Percentiles rank a stretch among this genome's conserved stretches.
These are phyloP conservation scores for Lactarius psammicola DNA, from an alignment of 768 basidiomycete species.

Conservation along the genomic window DNA sequence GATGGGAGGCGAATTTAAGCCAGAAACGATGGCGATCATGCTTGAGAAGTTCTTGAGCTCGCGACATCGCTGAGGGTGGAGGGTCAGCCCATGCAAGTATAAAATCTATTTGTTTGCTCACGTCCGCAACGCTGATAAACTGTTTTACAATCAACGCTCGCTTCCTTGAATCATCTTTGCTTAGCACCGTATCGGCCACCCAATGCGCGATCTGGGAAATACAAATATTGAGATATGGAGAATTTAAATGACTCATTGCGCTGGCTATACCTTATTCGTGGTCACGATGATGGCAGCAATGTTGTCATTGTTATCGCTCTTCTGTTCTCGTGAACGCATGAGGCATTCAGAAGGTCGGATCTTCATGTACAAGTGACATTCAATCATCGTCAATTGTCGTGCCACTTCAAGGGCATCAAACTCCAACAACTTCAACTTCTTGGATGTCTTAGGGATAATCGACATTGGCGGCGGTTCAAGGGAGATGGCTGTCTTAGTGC, in stretches of 20 bases:
- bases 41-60: slow-evolving; percentile 90
- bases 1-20: slow-evolving; percentile 90
- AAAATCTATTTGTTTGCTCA: slow-evolving; percentile 42
- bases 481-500: slow-evolving; percentile 56
- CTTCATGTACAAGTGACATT: slow-evolving; percentile 80
- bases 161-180: slow-evolving; percentile 76
- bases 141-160: slow-evolving; percentile 84
- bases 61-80: slow-evolving; percentile 69
- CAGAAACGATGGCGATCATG: slow-evolving; percentile 96
- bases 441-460: slow-evolving; percentile 66
- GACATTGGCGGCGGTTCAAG: slow-evolving; percentile 68
- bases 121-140: slow-evolving; percentile 89
- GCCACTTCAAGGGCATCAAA: slow-evolving; percentile 89
- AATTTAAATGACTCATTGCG: background rate
- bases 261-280: slow-evolving; percentile 64
- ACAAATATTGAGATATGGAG: background rate
- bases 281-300: slow-evolving; percentile 85
- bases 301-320: slow-evolving; percentile 70
- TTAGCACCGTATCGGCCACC: slow-evolving; percentile 85
- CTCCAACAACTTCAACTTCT: slow-evolving; percentile 79
- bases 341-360: slow-evolving; percentile 91
- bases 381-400: slow-evolving; percentile 89
- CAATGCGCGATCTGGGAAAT: slow-evolving; percentile 77
- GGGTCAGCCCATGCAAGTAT: slow-evolving; percentile 17
- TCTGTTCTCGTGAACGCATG: slow-evolving; percentile 75